phyloP scores from a whole-genome alignment of 768 basidiomycete species.

The Mycena capillaripes region DNA sequence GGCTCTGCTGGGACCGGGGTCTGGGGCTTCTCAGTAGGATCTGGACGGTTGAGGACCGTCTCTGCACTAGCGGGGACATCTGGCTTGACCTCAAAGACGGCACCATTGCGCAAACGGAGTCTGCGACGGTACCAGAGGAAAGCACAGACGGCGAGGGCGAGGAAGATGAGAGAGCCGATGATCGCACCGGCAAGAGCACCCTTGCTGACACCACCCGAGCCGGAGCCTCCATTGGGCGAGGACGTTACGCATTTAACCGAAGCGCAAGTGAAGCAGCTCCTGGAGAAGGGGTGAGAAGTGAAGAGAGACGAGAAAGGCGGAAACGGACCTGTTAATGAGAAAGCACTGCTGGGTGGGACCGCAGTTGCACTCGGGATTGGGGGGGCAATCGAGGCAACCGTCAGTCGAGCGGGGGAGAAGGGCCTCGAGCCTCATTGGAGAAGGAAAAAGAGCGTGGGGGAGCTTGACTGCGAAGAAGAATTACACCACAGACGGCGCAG shows the following conservation, averaged over 20 bases:
- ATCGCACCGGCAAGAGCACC: slow-evolving; percentile 85
- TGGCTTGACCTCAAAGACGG: slow-evolving; percentile 56
- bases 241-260: slow-evolving; percentile 65
- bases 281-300: slow-evolving; percentile 43
- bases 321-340: slow-evolving; percentile 69
- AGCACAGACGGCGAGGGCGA: slow-evolving; percentile 63
- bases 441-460: slow-evolving; percentile 44
- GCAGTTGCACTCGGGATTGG: slow-evolving; percentile 70
- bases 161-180: slow-evolving; percentile 72
- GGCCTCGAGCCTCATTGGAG: slow-evolving; percentile 36
- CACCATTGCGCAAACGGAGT: slow-evolving; percentile 55
- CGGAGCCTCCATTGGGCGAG: slow-evolving; percentile 38
- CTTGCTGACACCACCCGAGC: slow-evolving; percentile 64
- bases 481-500: background rate
- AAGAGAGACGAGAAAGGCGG: background rate
- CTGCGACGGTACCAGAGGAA: slow-evolving; percentile 79
- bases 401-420: slow-evolving; percentile 34
- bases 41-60: slow-evolving; percentile 85
- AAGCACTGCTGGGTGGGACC: slow-evolving; percentile 68
- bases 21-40: slow-evolving; percentile 77
- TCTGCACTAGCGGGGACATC: slow-evolving; percentile 83
- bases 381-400: slow-evolving; percentile 24
- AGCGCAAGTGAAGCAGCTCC: slow-evolving; percentile 71
- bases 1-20: slow-evolving; percentile 50
- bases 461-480: slow-evolving; percentile 32